Percentiles rank a stretch among this genome's conserved stretches.
Conservation (phyloP, 306 rosid genomes). For the Calophaca sinica region DNA sequence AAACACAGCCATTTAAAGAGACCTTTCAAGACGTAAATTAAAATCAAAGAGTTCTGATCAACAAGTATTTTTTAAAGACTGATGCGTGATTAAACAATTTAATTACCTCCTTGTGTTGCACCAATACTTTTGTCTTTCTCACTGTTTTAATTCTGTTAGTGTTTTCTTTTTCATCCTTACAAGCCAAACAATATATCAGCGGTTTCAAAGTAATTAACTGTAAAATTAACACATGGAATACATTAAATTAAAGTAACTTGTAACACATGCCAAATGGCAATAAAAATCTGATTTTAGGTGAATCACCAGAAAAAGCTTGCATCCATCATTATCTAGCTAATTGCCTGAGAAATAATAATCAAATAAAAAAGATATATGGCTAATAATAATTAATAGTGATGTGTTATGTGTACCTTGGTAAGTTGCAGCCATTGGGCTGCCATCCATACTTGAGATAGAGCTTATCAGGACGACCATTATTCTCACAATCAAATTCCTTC, state of each 20-base stretch:
- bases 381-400: background rate
- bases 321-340: background rate
- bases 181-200: background rate
- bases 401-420: slow-evolving; percentile 59
- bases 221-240: background rate
- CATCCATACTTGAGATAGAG: slow-evolving; percentile 69
- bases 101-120: background rate
- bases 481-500: slow-evolving; percentile 62
- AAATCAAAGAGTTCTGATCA: too few species aligned
- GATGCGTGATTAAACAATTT: too few species aligned
- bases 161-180: background rate
- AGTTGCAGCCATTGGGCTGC: slow-evolving; percentile 70
- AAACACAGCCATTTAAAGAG: too few species aligned
- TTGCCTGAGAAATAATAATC: background rate
- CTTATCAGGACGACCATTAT: slow-evolving; percentile 71
- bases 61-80: too few species aligned
- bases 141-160: too few species aligned
- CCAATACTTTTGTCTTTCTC: background rate
- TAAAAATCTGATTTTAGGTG: background rate
- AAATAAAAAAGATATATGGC: background rate
- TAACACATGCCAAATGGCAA: background rate
- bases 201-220: background rate
- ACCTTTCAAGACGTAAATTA: too few species aligned
- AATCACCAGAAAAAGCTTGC: background rate
- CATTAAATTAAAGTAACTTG: background rate